These are phyloP conservation scores for Aspergillus luchuensis DNA, from an alignment of 2,329 filamentous ascomycete species.

Conservation along the genomic window DNA sequence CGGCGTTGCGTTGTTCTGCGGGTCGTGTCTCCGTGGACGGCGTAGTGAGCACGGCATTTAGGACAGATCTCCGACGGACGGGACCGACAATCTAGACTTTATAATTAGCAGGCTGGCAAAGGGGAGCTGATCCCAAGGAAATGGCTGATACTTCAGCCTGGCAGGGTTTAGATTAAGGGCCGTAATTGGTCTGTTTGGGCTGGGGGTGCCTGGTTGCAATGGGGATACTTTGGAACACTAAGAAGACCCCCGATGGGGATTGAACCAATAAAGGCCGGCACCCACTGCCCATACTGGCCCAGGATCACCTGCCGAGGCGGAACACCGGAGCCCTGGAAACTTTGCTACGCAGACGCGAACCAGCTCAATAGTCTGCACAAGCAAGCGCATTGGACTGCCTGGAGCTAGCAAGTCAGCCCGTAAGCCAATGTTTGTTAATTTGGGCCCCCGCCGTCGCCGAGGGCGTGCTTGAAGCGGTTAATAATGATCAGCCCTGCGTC, in stretches of 20 bases:
- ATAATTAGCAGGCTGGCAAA: not conserved
- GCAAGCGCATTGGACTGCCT: not conserved
- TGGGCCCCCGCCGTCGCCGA: not conserved
- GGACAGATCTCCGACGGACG: not conserved
- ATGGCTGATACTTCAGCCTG: not conserved
- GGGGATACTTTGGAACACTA: conserved; percentile 3
- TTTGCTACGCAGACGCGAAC: not conserved
- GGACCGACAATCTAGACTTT: not conserved
- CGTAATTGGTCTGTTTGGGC: conserved; percentile 14
- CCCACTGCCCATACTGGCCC: not conserved
- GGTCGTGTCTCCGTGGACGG: not conserved
- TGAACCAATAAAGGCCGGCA: conserved; percentile 5
- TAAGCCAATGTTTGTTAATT: conserved; percentile 1
- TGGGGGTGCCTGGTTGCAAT: conserved; percentile 7
- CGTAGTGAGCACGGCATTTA: not conserved
- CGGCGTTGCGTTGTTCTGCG: not conserved
- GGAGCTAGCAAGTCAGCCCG: not conserved
- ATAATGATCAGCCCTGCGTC: not conserved
- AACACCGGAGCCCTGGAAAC: not conserved
- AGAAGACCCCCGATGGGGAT: not conserved
- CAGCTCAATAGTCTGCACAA: not conserved
- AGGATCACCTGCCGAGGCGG: conserved; percentile 4
- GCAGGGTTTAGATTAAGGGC: not conserved
- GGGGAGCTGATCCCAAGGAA: not conserved
- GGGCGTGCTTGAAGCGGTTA: not conserved